These are phyloP conservation scores for Paxillus ammoniavirescens DNA, from an alignment of 768 basidiomycete genomes.

Conservation along the genomic window DNA sequence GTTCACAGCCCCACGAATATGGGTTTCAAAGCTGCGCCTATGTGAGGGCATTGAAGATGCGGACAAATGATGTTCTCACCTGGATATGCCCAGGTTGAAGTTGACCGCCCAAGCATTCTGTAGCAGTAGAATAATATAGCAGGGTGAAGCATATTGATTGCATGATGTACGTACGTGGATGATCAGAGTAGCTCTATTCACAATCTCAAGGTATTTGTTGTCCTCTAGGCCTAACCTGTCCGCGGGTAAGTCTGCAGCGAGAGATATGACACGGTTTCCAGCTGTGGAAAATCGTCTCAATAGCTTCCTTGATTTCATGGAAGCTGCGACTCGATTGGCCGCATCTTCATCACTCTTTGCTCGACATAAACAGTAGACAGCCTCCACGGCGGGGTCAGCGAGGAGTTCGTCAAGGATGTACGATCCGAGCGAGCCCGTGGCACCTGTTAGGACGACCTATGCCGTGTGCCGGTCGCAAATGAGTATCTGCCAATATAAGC, in stretches of 20 bases:
- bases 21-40: slow-evolving; percentile 37
- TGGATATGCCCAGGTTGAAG: slow-evolving; percentile 41
- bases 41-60: slow-evolving; percentile 1
- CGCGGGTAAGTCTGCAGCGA: slow-evolving; percentile 42
- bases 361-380: slow-evolving; percentile 51
- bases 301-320: slow-evolving; percentile 38
- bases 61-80: slow-evolving; percentile 4
- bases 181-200: slow-evolving; percentile 37
- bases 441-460: slow-evolving; percentile 45
- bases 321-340: slow-evolving; percentile 37
- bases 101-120: slow-evolving; percentile 61
- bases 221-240: slow-evolving; percentile 40
- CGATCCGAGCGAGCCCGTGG: slow-evolving; percentile 54
- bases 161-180: slow-evolving; percentile 38
- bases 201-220: slow-evolving; percentile 36
- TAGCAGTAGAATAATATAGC: not conserved
- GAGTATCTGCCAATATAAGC: slow-evolving; percentile 12
- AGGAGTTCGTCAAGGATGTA: slow-evolving; percentile 49
- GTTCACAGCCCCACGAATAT: slow-evolving; percentile 49
- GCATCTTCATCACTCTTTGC: slow-evolving; percentile 46
- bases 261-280: slow-evolving; percentile 35
- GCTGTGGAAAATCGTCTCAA: slow-evolving; percentile 6
- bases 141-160: not conserved
- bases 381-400: slow-evolving; percentile 33
- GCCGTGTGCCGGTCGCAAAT: not conserved